Evolutionary conservation across 2,329 filamentous ascomycete species (phyloP).

Genomic region (Aspergillus niger): DNA sequence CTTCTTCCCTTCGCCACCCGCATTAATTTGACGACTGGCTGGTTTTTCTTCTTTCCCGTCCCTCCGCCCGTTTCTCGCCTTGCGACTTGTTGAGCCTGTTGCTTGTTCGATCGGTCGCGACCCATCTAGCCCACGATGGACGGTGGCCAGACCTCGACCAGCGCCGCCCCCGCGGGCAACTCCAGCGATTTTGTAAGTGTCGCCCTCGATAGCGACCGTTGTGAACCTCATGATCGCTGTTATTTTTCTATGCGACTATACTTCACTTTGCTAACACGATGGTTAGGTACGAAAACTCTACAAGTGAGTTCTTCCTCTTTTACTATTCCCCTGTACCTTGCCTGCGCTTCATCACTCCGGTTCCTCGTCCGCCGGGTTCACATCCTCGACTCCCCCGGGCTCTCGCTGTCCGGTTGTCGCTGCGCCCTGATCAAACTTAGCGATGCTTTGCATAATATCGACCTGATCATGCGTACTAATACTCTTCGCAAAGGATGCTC

Average conservation of each 20-base stretch:
- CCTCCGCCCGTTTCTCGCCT: constrained; percentile 17
- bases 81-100: constrained; percentile 30
- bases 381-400: constrained; percentile 4
- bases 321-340: constrained; percentile 11
- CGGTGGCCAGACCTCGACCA: constrained; percentile 45
- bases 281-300: constrained; percentile 92
- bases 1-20: constrained; percentile 1
- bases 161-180: constrained; percentile 64
- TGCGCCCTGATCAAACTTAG: neutral
- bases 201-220: constrained; percentile 16
- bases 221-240: constrained; percentile 12
- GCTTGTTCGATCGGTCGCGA: constrained; percentile 43
- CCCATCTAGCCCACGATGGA: constrained; percentile 49
- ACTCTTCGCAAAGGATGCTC: constrained; percentile 70
- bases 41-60: constrained; percentile 14
- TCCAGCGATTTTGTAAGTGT: constrained; percentile 91
- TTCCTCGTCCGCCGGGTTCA: constrained; percentile 5
- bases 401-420: neutral
- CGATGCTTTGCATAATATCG: constrained; percentile 6
- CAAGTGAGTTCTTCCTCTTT: constrained; percentile 66
- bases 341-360: constrained; percentile 2
- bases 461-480: constrained; percentile 12
- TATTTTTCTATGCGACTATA: constrained; percentile 24
- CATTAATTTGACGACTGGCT: constrained; percentile 4
- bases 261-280: constrained; percentile 27